Conservation (phyloP, 2,329 filamentous ascomycete species). For the Talaromyces verruculosus region DNA sequence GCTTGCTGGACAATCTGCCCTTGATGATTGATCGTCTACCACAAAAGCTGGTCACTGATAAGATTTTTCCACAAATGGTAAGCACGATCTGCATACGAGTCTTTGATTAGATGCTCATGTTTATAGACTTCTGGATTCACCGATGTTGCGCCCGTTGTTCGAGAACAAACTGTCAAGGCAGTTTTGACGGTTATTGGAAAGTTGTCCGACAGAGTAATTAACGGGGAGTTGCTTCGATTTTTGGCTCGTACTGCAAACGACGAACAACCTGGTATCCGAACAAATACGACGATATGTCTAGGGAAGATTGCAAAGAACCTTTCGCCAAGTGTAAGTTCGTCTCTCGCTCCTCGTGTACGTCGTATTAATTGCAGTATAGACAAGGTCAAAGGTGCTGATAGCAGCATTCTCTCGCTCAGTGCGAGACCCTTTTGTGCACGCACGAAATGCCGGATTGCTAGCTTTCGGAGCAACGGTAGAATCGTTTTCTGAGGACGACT, state of each 20-base stretch:
- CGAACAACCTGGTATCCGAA: conserved; percentile 93
- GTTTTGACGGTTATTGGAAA: conserved; percentile 85
- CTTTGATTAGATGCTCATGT: conserved; percentile 1
- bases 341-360: background rate
- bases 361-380: conserved; percentile 45
- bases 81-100: conserved; percentile 25
- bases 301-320: conserved; percentile 94
- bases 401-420: conserved; percentile 89
- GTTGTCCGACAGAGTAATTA: conserved; percentile 86
- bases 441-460: conserved; percentile 82
- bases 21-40: conserved; percentile 87
- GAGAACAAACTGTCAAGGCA: conserved; percentile 94
- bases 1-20: conserved; percentile 81
- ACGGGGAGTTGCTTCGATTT: conserved; percentile 86
- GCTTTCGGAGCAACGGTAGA: conserved; percentile 83
- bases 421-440: conserved; percentile 91
- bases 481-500: conserved; percentile 85
- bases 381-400: conserved; percentile 83
- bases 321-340: conserved; percentile 55
- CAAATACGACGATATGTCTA: conserved; percentile 95
- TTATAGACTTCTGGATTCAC: conserved; percentile 87
- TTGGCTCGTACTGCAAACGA: conserved; percentile 96
- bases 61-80: conserved; percentile 93
- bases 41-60: conserved; percentile 89
- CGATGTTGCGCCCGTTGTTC: conserved; percentile 82